A percentile compares a stretch with the other conserved stretches of the same genome.
phyloP scores from a whole-genome alignment of 441 rosid genomes.

The Croton setiger region DNA sequence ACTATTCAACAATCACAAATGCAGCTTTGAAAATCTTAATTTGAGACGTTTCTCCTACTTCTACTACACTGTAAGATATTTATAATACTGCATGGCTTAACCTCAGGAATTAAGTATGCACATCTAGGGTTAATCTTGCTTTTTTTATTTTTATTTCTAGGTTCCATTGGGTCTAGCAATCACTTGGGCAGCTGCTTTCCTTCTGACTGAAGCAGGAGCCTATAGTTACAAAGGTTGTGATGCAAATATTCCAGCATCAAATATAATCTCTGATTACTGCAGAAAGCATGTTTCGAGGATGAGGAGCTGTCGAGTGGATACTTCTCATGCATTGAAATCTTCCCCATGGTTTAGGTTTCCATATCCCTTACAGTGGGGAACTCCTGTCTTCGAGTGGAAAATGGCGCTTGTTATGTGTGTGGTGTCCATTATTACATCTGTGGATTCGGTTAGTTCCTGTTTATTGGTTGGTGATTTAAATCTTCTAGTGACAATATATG shows the following conservation, averaged over 20 bases:
- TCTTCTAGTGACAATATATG: constrained; percentile 4
- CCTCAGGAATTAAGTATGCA: background rate
- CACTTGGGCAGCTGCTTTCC: constrained; percentile 87
- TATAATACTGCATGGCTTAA: background rate
- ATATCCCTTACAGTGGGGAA: constrained; percentile 97
- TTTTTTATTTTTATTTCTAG: constrained; percentile 39
- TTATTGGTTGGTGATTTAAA: background rate
- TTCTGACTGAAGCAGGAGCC: constrained; percentile 78
- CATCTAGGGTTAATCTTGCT: constrained; percentile 14
- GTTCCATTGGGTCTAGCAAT: constrained; percentile 93
- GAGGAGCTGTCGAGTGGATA: constrained; percentile 85
- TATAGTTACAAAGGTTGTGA: constrained; percentile 85
- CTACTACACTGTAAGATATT: too few species aligned
- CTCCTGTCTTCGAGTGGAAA: constrained; percentile 87
- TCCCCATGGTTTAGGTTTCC: constrained; percentile 98
- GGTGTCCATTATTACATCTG: constrained; percentile 74
- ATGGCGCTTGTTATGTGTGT: constrained; percentile 91
- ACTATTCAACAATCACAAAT: too few species aligned
- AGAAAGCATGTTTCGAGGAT: constrained; percentile 73
- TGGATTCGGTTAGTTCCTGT: constrained; percentile 74
- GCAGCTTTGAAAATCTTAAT: too few species aligned
- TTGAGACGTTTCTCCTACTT: too few species aligned
- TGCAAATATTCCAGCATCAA: constrained; percentile 67
- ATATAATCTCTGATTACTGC: constrained; percentile 79
- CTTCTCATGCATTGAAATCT: constrained; percentile 74